Base-by-base conservation (phyloP, 2,329 filamentous ascomycete genomes). In the Capronia epimyces region DNA sequence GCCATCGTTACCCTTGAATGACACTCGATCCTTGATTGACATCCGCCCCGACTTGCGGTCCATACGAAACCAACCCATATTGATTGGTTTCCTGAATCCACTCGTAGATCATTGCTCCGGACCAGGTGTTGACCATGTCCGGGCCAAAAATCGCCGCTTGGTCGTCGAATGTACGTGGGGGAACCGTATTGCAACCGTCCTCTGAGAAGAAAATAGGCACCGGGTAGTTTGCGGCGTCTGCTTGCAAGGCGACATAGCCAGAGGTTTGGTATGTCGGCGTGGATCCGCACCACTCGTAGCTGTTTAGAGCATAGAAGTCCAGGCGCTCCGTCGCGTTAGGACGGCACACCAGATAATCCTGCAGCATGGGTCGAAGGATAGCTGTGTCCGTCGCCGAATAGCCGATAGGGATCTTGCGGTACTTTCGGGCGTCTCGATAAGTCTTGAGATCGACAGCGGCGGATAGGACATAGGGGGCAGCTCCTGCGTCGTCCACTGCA, bases 201-300 rank as follows among this genome's bases (percentile, higher is more conserved):
- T 95, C 89, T 27, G 87, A 90, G 70, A 95, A 88, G 75, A 89
- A 90, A 62, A 93, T 88, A 16, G 87, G 89, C n/a, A 94, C 81
- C 41, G 82, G 84, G 68, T 89, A 90, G 61, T 80, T 69, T 31
- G 77, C 76, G 4, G 86, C 82, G 58, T 85, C 82, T 46, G 75
- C 67, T 66, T 89, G 77, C 22, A 94, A 79, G 56, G 75, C 74
- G 41, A 73, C 64, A 70, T 95, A 95, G 50, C 87, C 88, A 2
- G 88, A 82, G 15, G 65, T 72, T 21, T 72, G 59, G 69, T 82
- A 89, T 27, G 68, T 66, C n/a, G 56, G 47, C 18, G 68, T 67
- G 13, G 63, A 46, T 55, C 83, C 83, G 62, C 84, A 88, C 84
- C 84, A 88, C 64, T 89, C 85, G 67, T 94, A 93, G 43, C 87